Percentiles rank a stretch among this genome's conserved stretches.
phyloP scores from a whole-genome alignment of 805 yeast species.

The Wickerhamomyces alni region DNA sequence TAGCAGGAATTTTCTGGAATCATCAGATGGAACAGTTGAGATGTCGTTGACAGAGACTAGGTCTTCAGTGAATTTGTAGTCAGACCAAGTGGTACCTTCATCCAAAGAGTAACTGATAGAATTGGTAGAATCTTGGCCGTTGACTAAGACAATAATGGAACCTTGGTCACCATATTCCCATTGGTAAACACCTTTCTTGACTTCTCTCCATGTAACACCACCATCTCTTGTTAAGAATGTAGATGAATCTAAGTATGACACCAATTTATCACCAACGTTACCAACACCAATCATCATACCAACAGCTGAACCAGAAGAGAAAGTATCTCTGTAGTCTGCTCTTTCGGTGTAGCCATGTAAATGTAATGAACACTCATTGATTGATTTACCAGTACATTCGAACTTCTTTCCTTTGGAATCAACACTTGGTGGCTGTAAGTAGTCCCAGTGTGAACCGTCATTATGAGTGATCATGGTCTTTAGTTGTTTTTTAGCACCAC shows the following conservation, averaged over 20 bases:
- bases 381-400: constrained; percentile 42
- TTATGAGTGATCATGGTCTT: constrained; percentile 76
- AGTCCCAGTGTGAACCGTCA: constrained; percentile 88
- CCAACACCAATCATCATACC: constrained; percentile 94
- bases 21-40: constrained; percentile 88
- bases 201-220: constrained; percentile 82
- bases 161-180: constrained; percentile 99
- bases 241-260: constrained; percentile 43
- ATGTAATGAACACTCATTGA: constrained; percentile 70
- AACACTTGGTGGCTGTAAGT: constrained; percentile 58
- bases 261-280: constrained; percentile 67
- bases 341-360: constrained; percentile 90
- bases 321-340: constrained; percentile 75
- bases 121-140: constrained; percentile 52
- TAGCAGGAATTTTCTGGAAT: constrained; percentile 71
- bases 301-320: constrained; percentile 80
- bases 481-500: constrained; percentile 47
- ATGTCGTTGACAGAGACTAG: constrained; percentile 59
- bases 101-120: constrained; percentile 62
- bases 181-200: constrained; percentile 65
- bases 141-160: constrained; percentile 69
- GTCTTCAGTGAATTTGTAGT: constrained; percentile 53
- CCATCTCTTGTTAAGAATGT: constrained; percentile 87
- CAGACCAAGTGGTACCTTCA: constrained; percentile 74
- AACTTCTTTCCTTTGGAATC: constrained; percentile 57